phyloP scores from a whole-genome alignment of 2,329 filamentous ascomycete species.

The Trichoderma atroviride region DNA sequence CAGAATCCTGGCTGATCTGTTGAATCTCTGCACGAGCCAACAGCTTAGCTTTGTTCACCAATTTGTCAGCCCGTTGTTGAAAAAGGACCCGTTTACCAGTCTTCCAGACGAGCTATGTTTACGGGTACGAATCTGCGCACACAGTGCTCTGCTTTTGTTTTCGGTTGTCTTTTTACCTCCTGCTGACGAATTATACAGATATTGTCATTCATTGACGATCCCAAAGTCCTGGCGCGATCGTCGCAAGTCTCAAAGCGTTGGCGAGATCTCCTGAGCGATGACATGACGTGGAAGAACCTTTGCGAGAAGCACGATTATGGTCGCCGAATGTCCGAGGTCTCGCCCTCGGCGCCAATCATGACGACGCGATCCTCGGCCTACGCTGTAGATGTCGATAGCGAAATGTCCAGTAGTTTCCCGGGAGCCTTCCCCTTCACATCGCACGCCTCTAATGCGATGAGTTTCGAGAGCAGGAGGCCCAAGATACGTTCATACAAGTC shows the following conservation, averaged over 20 bases:
- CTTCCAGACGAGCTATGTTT: constrained; percentile 92
- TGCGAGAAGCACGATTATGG: constrained; percentile 94
- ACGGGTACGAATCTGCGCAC: constrained; percentile 59
- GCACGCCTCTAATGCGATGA: constrained; percentile 50
- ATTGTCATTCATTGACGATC: constrained; percentile 94
- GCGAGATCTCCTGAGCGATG: constrained; percentile 90
- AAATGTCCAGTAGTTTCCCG: constrained; percentile 48
- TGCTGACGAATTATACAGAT: constrained; percentile 59
- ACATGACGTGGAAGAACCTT: constrained; percentile 97
- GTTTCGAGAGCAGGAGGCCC: constrained; percentile 61
- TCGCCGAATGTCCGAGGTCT: constrained; percentile 58
- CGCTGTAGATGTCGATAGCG: constrained; percentile 39
- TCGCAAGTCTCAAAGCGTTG: constrained; percentile 96
- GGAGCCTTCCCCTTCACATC: constrained; percentile 45
- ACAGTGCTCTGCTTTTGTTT: neutral
- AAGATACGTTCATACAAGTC: constrained; percentile 86
- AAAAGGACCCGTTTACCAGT: constrained; percentile 93
- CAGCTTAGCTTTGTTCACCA: constrained; percentile 95
- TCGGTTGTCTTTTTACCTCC: neutral
- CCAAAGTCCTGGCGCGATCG: constrained; percentile 86
- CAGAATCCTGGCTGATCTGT: constrained; percentile 79
- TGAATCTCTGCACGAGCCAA: constrained; percentile 94
- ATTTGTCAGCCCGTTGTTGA: constrained; percentile 89
- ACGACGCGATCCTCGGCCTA: constrained; percentile 38
- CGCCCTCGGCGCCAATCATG: constrained; percentile 38